Conservation (phyloP, 148 eudicot genomes). For the Beta vulgaris region DNA sequence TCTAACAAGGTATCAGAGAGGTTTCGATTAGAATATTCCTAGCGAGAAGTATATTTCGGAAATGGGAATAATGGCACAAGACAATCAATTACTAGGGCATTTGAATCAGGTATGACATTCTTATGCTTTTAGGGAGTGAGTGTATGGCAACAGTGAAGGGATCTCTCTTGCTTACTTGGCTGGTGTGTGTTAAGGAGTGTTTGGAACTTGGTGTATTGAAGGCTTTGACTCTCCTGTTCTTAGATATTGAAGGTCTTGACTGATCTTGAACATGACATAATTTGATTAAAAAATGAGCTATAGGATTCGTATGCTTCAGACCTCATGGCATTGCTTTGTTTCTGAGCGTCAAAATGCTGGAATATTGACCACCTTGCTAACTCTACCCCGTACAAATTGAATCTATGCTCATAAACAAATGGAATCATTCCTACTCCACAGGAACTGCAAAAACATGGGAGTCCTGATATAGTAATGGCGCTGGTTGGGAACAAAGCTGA, state of each 20-base stretch:
- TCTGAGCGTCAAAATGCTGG: not conserved
- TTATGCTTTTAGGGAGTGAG: not conserved
- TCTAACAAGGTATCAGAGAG: no score
- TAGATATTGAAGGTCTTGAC: not conserved
- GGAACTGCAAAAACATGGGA: conserved; percentile 95
- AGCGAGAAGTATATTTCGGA: not conserved
- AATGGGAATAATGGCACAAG: not conserved
- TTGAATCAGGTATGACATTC: not conserved
- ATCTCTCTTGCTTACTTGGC: not conserved
- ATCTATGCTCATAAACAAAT: not conserved
- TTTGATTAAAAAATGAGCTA: not conserved
- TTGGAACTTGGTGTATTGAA: not conserved
- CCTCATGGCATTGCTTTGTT: not conserved
- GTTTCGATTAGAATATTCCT: no score
- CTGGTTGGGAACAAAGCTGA: conserved; percentile 98
- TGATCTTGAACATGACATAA: not conserved
- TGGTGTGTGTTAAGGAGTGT: not conserved
- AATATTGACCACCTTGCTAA: not conserved
- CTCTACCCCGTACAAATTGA: not conserved
- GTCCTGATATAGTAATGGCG: conserved; percentile 95
- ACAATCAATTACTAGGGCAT: not conserved
- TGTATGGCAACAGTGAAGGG: not conserved
- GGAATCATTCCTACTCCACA: conserved; percentile 19
- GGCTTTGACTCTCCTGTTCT: not conserved
- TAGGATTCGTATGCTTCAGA: not conserved